These are phyloP conservation scores for Podaxis sp. DNA, from an alignment of 768 basidiomycete species.

Conservation along the genomic window DNA sequence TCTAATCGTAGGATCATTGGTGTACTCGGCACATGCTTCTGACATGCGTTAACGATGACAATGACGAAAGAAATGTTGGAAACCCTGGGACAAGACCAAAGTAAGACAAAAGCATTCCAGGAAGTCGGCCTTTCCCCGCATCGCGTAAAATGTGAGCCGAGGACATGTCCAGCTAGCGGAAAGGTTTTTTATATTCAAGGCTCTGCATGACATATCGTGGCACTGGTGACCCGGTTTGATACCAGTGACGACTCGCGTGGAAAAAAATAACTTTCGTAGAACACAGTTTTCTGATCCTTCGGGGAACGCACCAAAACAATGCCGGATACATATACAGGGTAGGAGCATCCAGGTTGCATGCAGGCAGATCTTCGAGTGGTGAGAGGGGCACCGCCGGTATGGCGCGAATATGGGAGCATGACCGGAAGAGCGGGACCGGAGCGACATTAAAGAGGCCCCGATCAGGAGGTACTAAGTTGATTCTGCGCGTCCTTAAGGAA, in stretches of 20 bases:
- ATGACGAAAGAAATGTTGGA: not conserved
- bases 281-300: not conserved
- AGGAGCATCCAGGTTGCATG: not conserved
- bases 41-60: slow-evolving; percentile 5
- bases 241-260: slow-evolving; percentile 2
- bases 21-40: slow-evolving; percentile 3
- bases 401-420: not conserved
- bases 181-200: not conserved
- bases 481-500: not conserved
- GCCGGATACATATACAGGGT: not conserved
- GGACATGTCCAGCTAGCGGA: slow-evolving; percentile 7
- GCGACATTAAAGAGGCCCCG: not conserved
- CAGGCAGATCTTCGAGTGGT: not conserved
- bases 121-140: not conserved
- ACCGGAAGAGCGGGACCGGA: not conserved
- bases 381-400: not conserved
- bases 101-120: slow-evolving; percentile 5
- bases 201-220: not conserved
- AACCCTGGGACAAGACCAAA: slow-evolving; percentile 2
- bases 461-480: not conserved
- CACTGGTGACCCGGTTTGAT: slow-evolving; percentile 12
- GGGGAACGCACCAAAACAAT: not conserved
- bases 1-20: slow-evolving; percentile 11
- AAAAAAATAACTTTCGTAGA: not conserved
- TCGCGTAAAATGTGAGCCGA: slow-evolving; percentile 4